Evolutionary conservation across 768 basidiomycete genomes (phyloP).

Genomic region (Serendipita indica): DNA sequence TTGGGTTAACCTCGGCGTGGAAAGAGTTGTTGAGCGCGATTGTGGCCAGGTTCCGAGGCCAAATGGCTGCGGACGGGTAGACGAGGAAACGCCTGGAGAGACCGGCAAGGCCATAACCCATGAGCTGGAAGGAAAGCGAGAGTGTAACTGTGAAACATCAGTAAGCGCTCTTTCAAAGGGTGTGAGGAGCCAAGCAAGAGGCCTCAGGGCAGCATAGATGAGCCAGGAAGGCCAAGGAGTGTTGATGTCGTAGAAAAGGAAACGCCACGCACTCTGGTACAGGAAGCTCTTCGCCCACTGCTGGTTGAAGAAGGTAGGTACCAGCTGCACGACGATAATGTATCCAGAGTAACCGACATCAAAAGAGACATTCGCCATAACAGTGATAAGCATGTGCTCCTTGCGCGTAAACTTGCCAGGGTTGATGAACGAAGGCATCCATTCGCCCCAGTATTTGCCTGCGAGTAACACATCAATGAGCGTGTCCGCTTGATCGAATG

Average conservation of each 20-base stretch:
- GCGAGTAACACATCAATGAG: too few species aligned
- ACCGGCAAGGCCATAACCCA: slow-evolving; percentile 18
- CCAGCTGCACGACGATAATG: slow-evolving; percentile 17
- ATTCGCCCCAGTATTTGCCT: not conserved
- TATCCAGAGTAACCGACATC: slow-evolving; percentile 19
- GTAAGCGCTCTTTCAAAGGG: slow-evolving; percentile 10
- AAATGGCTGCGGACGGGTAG: slow-evolving; percentile 17
- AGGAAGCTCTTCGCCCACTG: slow-evolving; percentile 19
- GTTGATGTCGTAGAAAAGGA: slow-evolving; percentile 10
- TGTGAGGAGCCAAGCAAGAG: not conserved
- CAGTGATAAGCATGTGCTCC: slow-evolving; percentile 20
- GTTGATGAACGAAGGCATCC: slow-evolving; percentile 14
- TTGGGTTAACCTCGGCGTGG: slow-evolving; percentile 14
- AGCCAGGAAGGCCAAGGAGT: slow-evolving; percentile 11
- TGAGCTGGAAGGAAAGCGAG: slow-evolving; percentile 16
- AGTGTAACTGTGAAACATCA: slow-evolving; percentile 8
- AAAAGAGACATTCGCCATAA: slow-evolving; percentile 23
- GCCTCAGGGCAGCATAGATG: not conserved
- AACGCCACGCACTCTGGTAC: slow-evolving; percentile 13
- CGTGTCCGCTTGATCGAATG: too few species aligned
- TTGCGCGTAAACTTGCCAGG: slow-evolving; percentile 21
- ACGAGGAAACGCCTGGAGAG: slow-evolving; percentile 18
- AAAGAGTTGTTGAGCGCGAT: slow-evolving; percentile 22
- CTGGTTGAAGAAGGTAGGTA: slow-evolving; percentile 20
- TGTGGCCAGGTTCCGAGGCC: slow-evolving; percentile 20